Evolutionary conservation across 176 grass and related monocot species (phyloP), one percentile per base, ranked within the genome.

Genomic region (Aegilops umbellulata): DNA sequence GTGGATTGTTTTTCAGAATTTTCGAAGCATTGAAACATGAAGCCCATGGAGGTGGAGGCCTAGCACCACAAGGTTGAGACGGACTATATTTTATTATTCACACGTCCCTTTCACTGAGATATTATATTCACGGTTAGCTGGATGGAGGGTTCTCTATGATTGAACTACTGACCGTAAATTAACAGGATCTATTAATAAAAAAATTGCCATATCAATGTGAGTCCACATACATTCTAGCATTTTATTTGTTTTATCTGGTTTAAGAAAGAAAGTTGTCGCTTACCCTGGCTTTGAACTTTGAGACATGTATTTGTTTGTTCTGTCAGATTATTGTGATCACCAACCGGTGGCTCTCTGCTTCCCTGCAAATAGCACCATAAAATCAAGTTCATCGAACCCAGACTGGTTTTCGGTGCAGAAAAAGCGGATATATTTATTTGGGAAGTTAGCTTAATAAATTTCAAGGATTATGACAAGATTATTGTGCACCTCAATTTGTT

Each of bases 61-160:
- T 47, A 47, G 42, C 44, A 47, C 44, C 44, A 47, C 13, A 15
- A 47, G 44, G 44, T 1, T 44, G 27, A 14, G 51, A 12, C 62
- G 16, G 78, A 82, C 9, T 44, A 41, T 49, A 27, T 79, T 57
- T 79, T 66, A 53, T 60, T 74, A 65, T 58, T 32, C 32, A 47
- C 12, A 6, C 25, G 19, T 79, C 74, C 10, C 42, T 87, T 83
- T 84, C 76, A 32, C 42, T 32, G n/a, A 41, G 35, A 81, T 62
- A 85, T 38, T 83, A 10, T 44, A 53, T 53, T 83, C 35, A 34
- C 60, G 26, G 22, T 87, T 80, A 67, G 74, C 75, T 84, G 34
- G 79, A 65, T 24, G 22, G 65, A 83, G 30, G 73, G 55, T 31
- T 35, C 66, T 87, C 89, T 80, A 67, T 84, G 67, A 90, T 84